Percentiles rank a stretch among this genome's conserved stretches.
phyloP scores from a whole-genome alignment of 805 yeast genomes.

The Wickerhamomyces ciferrii region DNA sequence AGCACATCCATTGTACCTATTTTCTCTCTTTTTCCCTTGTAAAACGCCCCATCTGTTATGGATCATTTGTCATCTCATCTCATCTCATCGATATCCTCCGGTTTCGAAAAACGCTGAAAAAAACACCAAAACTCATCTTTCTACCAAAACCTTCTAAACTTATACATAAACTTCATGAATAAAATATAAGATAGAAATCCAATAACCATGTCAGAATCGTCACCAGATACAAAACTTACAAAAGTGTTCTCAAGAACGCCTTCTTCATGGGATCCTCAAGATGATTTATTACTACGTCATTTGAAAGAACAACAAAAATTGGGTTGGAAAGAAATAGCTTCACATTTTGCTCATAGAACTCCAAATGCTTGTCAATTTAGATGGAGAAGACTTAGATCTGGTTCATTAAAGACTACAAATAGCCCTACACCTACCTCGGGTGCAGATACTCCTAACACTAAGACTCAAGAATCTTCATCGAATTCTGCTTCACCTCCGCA shows the following conservation, averaged over 20 bases:
- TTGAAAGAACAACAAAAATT: slow-evolving; percentile 77
- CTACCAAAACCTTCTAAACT: background rate
- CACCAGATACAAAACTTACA: slow-evolving; percentile 19
- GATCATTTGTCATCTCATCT: slow-evolving; percentile 11
- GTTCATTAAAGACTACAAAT: slow-evolving; percentile 26
- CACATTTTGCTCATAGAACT: slow-evolving; percentile 73
- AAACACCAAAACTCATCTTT: background rate
- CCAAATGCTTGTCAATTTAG: slow-evolving; percentile 89
- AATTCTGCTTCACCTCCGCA: slow-evolving; percentile 1
- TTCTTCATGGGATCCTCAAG: slow-evolving; percentile 75
- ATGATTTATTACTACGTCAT: slow-evolving; percentile 65
- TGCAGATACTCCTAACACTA: slow-evolving; percentile 9
- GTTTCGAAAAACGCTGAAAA: background rate
- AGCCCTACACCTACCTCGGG: slow-evolving; percentile 8
- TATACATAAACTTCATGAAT: too few relatives aligned
- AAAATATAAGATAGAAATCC: background rate
- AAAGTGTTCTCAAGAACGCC: slow-evolving; percentile 32
- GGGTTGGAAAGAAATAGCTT: slow-evolving; percentile 87
- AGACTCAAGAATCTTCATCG: slow-evolving; percentile 9
- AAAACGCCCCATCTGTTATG: too few relatives aligned
- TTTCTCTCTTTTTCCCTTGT: too few relatives aligned
- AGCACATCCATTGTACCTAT: too few relatives aligned
- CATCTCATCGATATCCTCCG: slow-evolving; percentile 7
- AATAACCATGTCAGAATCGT: slow-evolving; percentile 7
- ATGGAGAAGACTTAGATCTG: slow-evolving; percentile 67